Percentiles rank a stretch among this genome's conserved stretches.
These are phyloP conservation scores for Canavalia gladiata DNA, from an alignment of 306 rosid species.

Conservation along the genomic window DNA sequence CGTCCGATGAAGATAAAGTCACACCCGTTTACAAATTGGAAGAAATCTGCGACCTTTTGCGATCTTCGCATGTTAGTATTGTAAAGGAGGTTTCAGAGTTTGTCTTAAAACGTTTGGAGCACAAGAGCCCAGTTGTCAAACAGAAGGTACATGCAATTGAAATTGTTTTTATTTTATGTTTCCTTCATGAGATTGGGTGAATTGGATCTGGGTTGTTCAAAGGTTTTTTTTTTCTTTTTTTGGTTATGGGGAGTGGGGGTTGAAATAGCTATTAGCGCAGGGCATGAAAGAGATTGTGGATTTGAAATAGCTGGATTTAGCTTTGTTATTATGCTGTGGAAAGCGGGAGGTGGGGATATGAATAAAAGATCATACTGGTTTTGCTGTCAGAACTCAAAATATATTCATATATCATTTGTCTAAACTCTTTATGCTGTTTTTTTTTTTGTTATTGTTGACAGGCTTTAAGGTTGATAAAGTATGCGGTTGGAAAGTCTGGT, in stretches of 20 bases:
- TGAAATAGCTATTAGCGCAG: constrained; percentile 12
- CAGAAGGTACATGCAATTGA: constrained; percentile 77
- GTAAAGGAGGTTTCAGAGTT: constrained; percentile 93
- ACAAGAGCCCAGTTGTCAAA: constrained; percentile 91
- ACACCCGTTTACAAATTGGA: constrained; percentile 93
- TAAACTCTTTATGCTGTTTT: constrained; percentile 28
- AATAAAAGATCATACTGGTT: constrained; percentile 32
- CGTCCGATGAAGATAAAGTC: constrained; percentile 94
- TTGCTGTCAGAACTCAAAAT: constrained; percentile 6
- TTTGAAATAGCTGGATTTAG: constrained; percentile 13
- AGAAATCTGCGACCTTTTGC: constrained; percentile 82
- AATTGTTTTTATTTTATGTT: constrained; percentile 30
- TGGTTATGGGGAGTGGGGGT: not conserved
- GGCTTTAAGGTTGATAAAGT: constrained; percentile 95
- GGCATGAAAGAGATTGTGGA: constrained; percentile 24
- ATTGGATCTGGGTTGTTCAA: constrained; percentile 48
- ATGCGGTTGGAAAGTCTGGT: constrained; percentile 91
- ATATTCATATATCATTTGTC: constrained; percentile 20
- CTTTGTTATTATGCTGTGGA: not conserved
- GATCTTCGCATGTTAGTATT: constrained; percentile 89
- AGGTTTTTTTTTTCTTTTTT: constrained; percentile 1
- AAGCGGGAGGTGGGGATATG: not conserved
- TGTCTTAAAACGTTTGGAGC: constrained; percentile 83
- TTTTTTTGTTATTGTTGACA: constrained; percentile 49
- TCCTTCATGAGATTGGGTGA: constrained; percentile 36